Evolutionary conservation across 371 early-diverging fungal genomes (phyloP).

Genomic region (Mucor piriformis): DNA sequence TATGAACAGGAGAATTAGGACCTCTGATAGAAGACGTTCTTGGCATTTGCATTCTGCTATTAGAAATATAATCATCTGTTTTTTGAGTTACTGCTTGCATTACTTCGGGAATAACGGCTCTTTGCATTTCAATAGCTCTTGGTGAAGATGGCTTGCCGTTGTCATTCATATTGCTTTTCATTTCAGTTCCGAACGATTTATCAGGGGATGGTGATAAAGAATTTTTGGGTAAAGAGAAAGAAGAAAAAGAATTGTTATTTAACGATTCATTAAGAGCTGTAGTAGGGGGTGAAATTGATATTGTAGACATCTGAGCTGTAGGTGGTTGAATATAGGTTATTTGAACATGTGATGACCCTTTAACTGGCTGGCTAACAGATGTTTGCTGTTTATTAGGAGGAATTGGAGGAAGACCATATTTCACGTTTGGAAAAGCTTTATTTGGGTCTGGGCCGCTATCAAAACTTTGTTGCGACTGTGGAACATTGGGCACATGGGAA

Average conservation of each 20-base stretch:
- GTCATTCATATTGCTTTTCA: conserved; percentile 3
- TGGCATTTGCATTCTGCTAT: conserved; percentile 2
- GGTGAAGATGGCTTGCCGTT: conserved; percentile 31
- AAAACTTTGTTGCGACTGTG: conserved; percentile 6
- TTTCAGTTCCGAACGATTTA: neutral
- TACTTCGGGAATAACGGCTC: conserved; percentile 26
- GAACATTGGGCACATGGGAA: conserved; percentile 25
- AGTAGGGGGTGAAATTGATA: conserved; percentile 22
- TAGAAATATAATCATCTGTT: conserved; percentile 21
- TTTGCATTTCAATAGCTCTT: conserved; percentile 27
- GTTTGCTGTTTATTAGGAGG: conserved; percentile 20
- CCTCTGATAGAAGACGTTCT: conserved; percentile 15
- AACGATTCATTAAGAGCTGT: conserved; percentile 10
- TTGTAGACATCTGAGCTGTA: conserved; percentile 31
- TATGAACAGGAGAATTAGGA: neutral
- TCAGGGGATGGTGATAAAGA: conserved; percentile 5
- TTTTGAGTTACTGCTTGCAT: conserved; percentile 39
- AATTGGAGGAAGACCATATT: conserved; percentile 9
- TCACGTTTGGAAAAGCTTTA: conserved; percentile 22
- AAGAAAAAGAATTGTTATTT: conserved; percentile 3
- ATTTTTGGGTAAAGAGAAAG: neutral
- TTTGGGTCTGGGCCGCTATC: conserved; percentile 13
- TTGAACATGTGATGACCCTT: conserved; percentile 30
- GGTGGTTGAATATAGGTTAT: conserved; percentile 44
- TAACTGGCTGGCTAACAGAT: conserved; percentile 21